A percentile compares a stretch with the other conserved stretches of the same genome.
Evolutionary conservation across 108 stramenopile genomes (phyloP).

Genomic region (Conticribra guillardii): DNA sequence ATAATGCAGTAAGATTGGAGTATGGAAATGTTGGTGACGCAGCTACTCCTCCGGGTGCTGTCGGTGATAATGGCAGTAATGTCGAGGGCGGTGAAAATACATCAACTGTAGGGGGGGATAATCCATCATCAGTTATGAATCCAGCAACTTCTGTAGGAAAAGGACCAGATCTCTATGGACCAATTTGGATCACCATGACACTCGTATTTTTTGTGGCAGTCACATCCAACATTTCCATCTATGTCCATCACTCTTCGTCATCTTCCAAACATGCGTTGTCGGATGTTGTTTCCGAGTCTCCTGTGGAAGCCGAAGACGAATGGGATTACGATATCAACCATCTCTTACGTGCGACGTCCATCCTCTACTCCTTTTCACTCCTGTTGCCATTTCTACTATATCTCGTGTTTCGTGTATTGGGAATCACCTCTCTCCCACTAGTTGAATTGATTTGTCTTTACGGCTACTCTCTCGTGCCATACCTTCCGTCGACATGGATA

Average conservation of each 20-base stretch:
- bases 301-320: constrained; percentile 56
- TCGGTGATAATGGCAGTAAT: too few species aligned
- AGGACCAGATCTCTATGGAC: constrained; percentile 88
- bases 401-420: constrained; percentile 53
- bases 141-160: constrained; percentile 32
- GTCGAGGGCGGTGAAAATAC: too few species aligned
- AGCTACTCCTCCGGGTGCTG: neutral
- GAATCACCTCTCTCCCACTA: constrained; percentile 48
- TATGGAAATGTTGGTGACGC: constrained; percentile 1
- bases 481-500: constrained; percentile 61
- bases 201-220: constrained; percentile 81
- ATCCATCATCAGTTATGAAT: too few species aligned
- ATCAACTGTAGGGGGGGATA: too few species aligned
- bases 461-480: constrained; percentile 83
- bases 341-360: constrained; percentile 63
- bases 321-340: constrained; percentile 86
- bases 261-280: constrained; percentile 3
- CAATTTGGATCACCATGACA: constrained; percentile 84
- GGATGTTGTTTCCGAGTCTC: constrained; percentile 21
- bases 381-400: constrained; percentile 60
- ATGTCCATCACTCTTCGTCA: constrained; percentile 41
- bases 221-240: constrained; percentile 57
- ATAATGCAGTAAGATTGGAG: constrained; percentile 26
- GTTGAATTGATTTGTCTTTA: constrained; percentile 80
- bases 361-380: constrained; percentile 61